phyloP scores from a whole-genome alignment of 129 eudicot species.

The Logfia minima region DNA sequence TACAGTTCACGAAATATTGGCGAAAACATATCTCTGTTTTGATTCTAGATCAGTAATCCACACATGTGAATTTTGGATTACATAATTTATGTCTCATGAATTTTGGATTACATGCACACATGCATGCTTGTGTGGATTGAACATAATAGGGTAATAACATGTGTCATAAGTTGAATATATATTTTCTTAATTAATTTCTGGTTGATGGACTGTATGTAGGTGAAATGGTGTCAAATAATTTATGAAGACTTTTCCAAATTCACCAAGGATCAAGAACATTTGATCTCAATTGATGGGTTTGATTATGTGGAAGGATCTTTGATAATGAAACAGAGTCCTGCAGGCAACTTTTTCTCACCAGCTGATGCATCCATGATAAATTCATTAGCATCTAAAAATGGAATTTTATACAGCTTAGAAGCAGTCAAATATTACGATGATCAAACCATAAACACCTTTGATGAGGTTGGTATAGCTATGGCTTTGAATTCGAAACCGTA shows the following conservation, averaged over 20 bases:
- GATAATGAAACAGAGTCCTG: constrained; percentile 27
- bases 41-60: too few species aligned
- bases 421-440: constrained; percentile 43
- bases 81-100: too few species aligned
- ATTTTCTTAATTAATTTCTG: background rate
- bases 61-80: too few species aligned
- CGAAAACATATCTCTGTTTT: too few species aligned
- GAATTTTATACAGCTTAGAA: constrained; percentile 39
- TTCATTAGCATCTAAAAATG: constrained; percentile 18
- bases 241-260: constrained; percentile 35
- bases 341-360: constrained; percentile 28
- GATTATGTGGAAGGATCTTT: constrained; percentile 44
- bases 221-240: constrained; percentile 42
- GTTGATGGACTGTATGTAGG: constrained; percentile 27
- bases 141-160: background rate
- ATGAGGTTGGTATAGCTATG: constrained; percentile 27
- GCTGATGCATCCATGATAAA: constrained; percentile 21
- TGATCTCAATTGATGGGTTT: constrained; percentile 36
- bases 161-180: background rate
- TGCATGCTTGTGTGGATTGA: background rate
- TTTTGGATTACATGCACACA: too few species aligned
- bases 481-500: background rate
- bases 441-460: constrained; percentile 26
- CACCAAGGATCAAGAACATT: constrained; percentile 42
- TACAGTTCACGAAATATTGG: background rate